Evolutionary conservation across 768 basidiomycete species (phyloP).

Genomic region (Glaciozyma martinii): DNA sequence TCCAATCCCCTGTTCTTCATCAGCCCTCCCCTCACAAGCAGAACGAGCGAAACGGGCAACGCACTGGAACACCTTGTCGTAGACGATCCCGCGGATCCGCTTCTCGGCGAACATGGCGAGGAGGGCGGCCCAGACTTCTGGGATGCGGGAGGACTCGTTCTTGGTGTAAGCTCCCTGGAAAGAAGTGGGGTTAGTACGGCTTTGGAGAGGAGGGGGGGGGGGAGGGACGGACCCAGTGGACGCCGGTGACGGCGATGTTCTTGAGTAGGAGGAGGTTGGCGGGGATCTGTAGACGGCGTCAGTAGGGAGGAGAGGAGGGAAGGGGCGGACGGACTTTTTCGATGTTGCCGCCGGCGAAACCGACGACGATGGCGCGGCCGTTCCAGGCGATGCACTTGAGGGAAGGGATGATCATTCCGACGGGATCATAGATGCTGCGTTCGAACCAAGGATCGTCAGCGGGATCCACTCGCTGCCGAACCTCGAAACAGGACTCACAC

Average conservation of each 20-base stretch:
- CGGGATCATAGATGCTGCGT: slow-evolving; percentile 61
- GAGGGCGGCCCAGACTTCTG: slow-evolving; percentile 62
- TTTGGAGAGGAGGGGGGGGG: not conserved
- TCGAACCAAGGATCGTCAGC: not conserved
- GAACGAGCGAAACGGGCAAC: not conserved
- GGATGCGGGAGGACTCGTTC: slow-evolving; percentile 58
- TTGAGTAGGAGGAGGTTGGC: slow-evolving; percentile 68
- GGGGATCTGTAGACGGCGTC: slow-evolving; percentile 52
- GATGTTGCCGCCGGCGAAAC: slow-evolving; percentile 66
- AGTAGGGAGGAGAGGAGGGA: not conserved
- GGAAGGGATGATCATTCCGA: slow-evolving; percentile 66
- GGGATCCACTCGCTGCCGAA: no score
- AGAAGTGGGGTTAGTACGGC: no score
- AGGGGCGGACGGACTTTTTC: slow-evolving; percentile 53
- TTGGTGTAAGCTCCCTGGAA: slow-evolving; percentile 34
- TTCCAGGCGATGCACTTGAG: slow-evolving; percentile 93
- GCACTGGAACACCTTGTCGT: slow-evolving; percentile 52
- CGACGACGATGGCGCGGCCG: slow-evolving; percentile 83
- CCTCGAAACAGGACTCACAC: slow-evolving; percentile 19
- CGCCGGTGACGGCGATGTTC: slow-evolving; percentile 70
- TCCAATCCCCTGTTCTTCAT: slow-evolving; percentile 47
- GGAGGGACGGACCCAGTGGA: slow-evolving; percentile 54
- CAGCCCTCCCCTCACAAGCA: not conserved
- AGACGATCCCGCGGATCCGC: slow-evolving; percentile 60
- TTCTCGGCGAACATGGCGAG: slow-evolving; percentile 62